A percentile compares a stretch with the other conserved stretches of the same genome.
Evolutionary conservation across 768 basidiomycete species (phyloP).

Genomic region (Amanita phalloides): DNA sequence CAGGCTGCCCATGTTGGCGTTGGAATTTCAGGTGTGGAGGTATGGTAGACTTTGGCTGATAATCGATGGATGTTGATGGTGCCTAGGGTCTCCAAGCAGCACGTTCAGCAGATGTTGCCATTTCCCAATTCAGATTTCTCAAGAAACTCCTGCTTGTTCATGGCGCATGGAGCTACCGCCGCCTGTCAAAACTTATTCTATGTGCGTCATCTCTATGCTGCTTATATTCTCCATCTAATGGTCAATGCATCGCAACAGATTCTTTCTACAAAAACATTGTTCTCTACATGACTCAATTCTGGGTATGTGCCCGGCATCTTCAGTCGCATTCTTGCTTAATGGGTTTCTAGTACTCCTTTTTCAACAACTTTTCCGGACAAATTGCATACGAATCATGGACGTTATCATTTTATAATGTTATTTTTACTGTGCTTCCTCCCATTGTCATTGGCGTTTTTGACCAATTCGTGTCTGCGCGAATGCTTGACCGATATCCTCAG

Average conservation of each 20-base stretch:
- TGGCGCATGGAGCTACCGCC: constrained; percentile 96
- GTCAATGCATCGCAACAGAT: constrained; percentile 33
- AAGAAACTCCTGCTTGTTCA: constrained; percentile 95
- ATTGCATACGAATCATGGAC: constrained; percentile 99
- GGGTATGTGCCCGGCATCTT: constrained; percentile 42
- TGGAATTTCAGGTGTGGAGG: constrained; percentile 96
- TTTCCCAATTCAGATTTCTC: constrained; percentile 93
- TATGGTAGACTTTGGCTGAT: constrained; percentile 16
- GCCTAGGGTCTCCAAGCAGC: constrained; percentile 92
- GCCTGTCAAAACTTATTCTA: constrained; percentile 89
- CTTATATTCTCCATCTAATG: background rate
- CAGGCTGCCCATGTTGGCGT: constrained; percentile 97
- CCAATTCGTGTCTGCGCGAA: constrained; percentile 94
- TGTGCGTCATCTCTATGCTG: constrained; percentile 37
- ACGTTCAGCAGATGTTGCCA: constrained; percentile 93
- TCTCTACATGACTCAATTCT: constrained; percentile 97
- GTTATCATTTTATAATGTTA: constrained; percentile 89
- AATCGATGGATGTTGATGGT: background rate
- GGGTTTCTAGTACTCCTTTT: constrained; percentile 76
- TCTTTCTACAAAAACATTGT: constrained; percentile 99
- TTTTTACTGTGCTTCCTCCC: constrained; percentile 93
- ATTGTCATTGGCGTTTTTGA: constrained; percentile 97
- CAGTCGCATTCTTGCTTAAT: background rate
- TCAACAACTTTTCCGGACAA: constrained; percentile 99
- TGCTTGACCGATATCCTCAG: constrained; percentile 95